Conservation (phyloP, 1,284 basidiomycete genomes). For the Puccinia hordei region DNA sequence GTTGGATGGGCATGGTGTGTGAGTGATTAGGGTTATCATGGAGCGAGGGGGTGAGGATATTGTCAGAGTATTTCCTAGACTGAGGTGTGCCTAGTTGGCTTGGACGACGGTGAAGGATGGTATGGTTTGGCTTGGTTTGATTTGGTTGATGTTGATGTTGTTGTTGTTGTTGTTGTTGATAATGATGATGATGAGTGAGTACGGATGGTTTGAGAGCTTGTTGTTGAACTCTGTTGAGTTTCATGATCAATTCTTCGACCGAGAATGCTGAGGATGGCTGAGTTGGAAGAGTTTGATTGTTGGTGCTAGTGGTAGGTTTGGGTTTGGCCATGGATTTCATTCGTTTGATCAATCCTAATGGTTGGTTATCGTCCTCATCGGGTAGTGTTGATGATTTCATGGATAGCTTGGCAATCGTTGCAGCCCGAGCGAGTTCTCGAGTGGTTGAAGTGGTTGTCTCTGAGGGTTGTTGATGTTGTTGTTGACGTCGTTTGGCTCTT, state of each 20-base stretch:
- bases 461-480: not conserved
- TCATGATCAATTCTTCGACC: conserved; percentile 4
- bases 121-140: not conserved
- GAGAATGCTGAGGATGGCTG: not conserved
- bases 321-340: conserved; percentile 33
- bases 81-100: conserved; percentile 4
- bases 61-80: conserved; percentile 11
- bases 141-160: not conserved
- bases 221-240: conserved; percentile 27
- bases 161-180: not conserved
- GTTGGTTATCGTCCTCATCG: conserved; percentile 47
- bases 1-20: not conserved
- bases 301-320: not conserved
- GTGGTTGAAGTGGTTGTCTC: not conserved
- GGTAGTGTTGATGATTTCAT: not conserved
- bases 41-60: conserved; percentile 14
- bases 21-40: not conserved
- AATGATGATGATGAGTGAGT: not conserved
- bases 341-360: conserved; percentile 34
- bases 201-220: conserved; percentile 2
- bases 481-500: not conserved
- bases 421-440: not conserved
- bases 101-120: not conserved
- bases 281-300: not conserved
- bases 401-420: not conserved